These are phyloP conservation scores for Trichoderma cornu-damae DNA, from an alignment of 2,329 filamentous ascomycete species.

Conservation along the genomic window DNA sequence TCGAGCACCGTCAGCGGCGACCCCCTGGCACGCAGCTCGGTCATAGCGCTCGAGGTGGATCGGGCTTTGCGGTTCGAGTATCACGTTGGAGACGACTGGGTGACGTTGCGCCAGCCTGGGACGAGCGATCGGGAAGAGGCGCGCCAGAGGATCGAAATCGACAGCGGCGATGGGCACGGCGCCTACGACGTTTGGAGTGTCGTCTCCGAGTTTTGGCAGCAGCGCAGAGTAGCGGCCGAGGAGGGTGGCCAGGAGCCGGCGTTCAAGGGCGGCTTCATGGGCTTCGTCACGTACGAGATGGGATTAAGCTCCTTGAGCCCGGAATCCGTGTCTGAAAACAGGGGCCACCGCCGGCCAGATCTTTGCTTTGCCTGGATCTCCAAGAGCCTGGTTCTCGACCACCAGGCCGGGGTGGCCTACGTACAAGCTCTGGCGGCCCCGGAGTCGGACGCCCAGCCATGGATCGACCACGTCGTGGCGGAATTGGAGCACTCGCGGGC, in stretches of 20 bases:
- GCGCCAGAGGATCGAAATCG: constrained; percentile 28
- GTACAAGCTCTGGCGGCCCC: constrained; percentile 48
- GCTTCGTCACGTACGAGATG: constrained; percentile 80
- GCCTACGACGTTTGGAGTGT: constrained; percentile 46
- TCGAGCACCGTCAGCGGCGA: constrained; percentile 47
- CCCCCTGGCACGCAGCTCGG: constrained; percentile 56
- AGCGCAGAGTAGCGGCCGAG: constrained; percentile 24
- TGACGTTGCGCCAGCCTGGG: constrained; percentile 27
- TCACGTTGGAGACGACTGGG: constrained; percentile 43
- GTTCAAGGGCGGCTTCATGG: constrained; percentile 81
- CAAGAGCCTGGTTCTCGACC: constrained; percentile 72
- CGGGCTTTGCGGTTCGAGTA: constrained; percentile 55
- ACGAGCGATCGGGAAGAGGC: constrained; percentile 21
- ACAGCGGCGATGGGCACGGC: constrained; percentile 26
- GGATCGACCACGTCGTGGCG: constrained; percentile 30
- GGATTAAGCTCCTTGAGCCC: constrained; percentile 48
- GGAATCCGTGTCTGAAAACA: constrained; percentile 25
- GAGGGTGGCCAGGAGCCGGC: constrained; percentile 35
- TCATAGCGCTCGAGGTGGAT: constrained; percentile 62
- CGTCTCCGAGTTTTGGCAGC: constrained; percentile 42
- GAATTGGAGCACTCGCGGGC: constrained; percentile 31
- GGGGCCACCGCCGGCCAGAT: constrained; percentile 53
- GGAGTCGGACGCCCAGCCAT: constrained; percentile 26
- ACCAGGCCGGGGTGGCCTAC: constrained; percentile 54
- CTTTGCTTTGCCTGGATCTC: constrained; percentile 72